These are phyloP conservation scores for Gaultheria prostrata DNA, from an alignment of 148 eudicot species.

Conservation along the genomic window DNA sequence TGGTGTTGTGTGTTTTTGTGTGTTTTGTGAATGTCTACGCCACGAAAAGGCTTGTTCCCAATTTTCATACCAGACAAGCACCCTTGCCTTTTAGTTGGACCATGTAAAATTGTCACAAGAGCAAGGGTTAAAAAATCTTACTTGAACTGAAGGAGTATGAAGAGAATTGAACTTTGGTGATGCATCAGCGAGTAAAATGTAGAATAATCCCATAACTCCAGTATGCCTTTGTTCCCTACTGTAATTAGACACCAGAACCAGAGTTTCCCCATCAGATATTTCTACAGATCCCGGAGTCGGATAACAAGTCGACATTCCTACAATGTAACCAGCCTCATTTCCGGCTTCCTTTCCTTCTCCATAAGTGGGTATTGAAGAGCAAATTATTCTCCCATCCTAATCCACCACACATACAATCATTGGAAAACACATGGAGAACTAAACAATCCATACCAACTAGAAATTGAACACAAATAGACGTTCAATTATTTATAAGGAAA, in stretches of 20 bases:
- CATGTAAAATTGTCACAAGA: background rate
- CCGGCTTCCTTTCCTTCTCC: conserved; percentile 74
- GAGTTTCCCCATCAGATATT: conserved; percentile 60
- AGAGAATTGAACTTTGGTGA: conserved; percentile 20
- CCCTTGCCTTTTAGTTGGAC: background rate
- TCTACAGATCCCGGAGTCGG: conserved; percentile 62
- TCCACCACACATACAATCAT: background rate
- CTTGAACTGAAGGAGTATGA: conserved; percentile 10
- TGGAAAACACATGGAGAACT: background rate
- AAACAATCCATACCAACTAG: background rate
- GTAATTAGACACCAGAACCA: conserved; percentile 69
- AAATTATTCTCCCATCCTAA: conserved; percentile 68
- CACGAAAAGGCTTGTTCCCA: background rate
- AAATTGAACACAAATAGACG: background rate
- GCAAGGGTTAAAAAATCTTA: conserved; percentile 19
- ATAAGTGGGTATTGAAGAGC: conserved; percentile 71
- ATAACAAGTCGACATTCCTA: conserved; percentile 93
- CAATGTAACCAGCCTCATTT: conserved; percentile 84
- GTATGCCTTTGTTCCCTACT: conserved; percentile 59
- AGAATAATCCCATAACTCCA: conserved; percentile 95
- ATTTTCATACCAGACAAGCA: background rate
- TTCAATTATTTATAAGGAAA: background rate
- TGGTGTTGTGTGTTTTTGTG: background rate
- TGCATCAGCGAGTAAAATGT: conserved; percentile 68
- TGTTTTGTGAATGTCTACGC: background rate